Evolutionary conservation across 805 yeast species (phyloP).

Genomic region (Candida andamanensis): DNA sequence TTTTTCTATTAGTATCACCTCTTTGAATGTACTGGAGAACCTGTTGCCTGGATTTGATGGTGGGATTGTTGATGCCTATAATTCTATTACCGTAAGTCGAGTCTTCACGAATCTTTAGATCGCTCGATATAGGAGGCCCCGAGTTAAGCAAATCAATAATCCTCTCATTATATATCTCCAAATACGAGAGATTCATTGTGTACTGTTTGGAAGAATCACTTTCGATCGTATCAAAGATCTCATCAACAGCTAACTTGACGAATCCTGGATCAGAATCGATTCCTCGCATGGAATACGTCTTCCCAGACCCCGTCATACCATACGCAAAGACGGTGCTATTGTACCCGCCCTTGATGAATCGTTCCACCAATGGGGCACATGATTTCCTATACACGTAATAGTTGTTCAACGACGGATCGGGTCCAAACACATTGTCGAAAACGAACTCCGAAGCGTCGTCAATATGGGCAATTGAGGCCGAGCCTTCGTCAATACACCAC

Average conservation of each 20-base stretch:
- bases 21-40: conserved; percentile 51
- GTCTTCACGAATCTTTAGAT: conserved; percentile 76
- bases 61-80: conserved; percentile 63
- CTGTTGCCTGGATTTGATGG: conserved; percentile 53
- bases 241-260: conserved; percentile 60
- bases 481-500: conserved; percentile 42
- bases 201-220: conserved; percentile 25
- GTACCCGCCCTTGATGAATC: conserved; percentile 62
- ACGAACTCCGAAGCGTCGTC: conserved; percentile 58
- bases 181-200: conserved; percentile 60
- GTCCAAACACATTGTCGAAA: conserved; percentile 77
- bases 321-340: conserved; percentile 91
- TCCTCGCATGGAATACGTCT: conserved; percentile 85
- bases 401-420: conserved; percentile 42
- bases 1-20: conserved; percentile 74
- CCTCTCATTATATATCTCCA: conserved; percentile 85
- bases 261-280: conserved; percentile 58
- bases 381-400: conserved; percentile 51
- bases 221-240: conserved; percentile 48
- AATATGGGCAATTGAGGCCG: conserved; percentile 38
- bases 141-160: conserved; percentile 64
- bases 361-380: conserved; percentile 49
- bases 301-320: conserved; percentile 94
- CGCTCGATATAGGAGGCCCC: conserved; percentile 30
- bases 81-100: conserved; percentile 66